Percentiles rank a stretch among this genome's conserved stretches.
Conservation (phyloP, 495 filamentous ascomycete species). For the Penicillium egyptiacum region DNA sequence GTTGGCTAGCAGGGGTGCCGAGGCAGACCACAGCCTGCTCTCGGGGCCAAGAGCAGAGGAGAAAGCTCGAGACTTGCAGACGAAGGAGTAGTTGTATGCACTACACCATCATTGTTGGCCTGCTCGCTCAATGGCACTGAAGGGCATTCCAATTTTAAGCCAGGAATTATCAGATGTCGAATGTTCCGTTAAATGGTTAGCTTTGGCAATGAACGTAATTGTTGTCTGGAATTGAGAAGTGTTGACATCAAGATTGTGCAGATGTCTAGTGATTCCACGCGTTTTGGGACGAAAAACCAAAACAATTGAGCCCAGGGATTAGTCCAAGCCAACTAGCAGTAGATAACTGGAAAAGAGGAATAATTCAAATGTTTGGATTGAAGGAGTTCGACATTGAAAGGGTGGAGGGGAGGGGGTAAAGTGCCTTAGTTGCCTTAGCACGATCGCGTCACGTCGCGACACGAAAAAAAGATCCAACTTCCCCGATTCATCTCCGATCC, state of each 20-base stretch:
- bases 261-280: not conserved
- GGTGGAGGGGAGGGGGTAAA: slow-evolving; percentile 6
- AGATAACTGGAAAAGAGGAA: not conserved
- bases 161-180: too few species aligned
- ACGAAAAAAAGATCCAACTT: slow-evolving; percentile 14
- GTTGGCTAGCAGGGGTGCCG: too few species aligned
- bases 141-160: too few species aligned
- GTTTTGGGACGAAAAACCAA: not conserved
- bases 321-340: not conserved
- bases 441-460: slow-evolving; percentile 16
- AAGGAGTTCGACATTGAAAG: not conserved
- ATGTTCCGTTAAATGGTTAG: not conserved
- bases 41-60: too few species aligned
- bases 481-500: slow-evolving; percentile 18
- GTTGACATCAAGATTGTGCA: not conserved
- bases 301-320: not conserved
- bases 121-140: too few species aligned
- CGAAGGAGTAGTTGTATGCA: too few species aligned
- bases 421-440: slow-evolving; percentile 1
- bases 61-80: too few species aligned
- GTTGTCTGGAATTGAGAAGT: not conserved
- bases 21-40: too few species aligned
- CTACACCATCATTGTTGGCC: too few species aligned
- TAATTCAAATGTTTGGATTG: too few species aligned
- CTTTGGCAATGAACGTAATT: not conserved